Evolutionary conservation across 202 grass and related monocot genomes (phyloP).

Genomic region (Panicum hallii): DNA sequence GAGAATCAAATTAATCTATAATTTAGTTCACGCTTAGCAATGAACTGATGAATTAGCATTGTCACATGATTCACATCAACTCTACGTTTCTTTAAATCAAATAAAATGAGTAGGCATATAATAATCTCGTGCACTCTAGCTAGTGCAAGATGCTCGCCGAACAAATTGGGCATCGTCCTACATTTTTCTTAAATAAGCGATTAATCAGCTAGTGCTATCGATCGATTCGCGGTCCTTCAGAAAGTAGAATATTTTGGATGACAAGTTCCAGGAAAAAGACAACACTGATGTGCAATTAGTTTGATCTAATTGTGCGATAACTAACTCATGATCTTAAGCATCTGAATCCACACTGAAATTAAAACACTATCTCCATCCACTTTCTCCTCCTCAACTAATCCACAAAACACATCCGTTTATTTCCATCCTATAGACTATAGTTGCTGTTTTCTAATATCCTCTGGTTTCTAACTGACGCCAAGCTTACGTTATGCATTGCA

Average conservation of each 20-base stretch:
- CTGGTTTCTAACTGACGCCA: neutral
- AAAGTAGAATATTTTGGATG: no score
- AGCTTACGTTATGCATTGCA: neutral
- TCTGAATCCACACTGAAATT: no score
- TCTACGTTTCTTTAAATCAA: neutral
- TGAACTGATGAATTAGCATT: neutral
- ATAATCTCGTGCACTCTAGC: conserved; percentile 5
- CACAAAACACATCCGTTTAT: no score
- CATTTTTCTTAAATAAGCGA: neutral
- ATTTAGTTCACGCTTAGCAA: neutral
- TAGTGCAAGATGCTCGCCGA: conserved; percentile 21
- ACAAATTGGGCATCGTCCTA: neutral
- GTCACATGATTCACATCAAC: conserved; percentile 39
- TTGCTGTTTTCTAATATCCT: no score
- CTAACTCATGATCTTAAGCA: neutral
- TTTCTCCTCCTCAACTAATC: no score
- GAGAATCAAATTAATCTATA: neutral
- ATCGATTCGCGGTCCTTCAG: neutral
- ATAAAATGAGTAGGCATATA: conserved; percentile 8
- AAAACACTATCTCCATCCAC: no score
- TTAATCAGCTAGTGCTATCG: neutral
- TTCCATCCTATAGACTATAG: no score
- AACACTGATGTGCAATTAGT: neutral
- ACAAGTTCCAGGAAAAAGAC: neutral
- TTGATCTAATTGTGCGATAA: neutral